Evolutionary conservation across 148 eudicot genomes (phyloP), one percentile per base, ranked within the genome.

Genomic region (Spergularia bocconei): DNA sequence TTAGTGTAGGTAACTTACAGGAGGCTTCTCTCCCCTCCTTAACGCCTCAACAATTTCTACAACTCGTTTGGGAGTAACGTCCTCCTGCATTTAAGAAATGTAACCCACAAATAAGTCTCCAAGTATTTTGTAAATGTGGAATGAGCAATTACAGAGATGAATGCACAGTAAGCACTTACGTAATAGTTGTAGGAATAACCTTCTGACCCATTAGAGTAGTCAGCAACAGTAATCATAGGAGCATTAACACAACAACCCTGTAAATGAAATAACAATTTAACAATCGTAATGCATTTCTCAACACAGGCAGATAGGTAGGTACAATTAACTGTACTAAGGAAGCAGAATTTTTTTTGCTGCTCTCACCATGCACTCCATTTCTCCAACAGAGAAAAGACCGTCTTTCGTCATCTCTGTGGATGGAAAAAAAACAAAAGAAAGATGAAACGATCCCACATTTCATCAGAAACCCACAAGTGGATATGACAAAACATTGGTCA

Each of bases 161-260:
- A 67, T 51, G 63, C 60, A 33, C 47, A 4, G 36, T 16, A 20
- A 58, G 58, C 58, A 81, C 96, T 83, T 72, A 96, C 98, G 75
- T 64, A 91, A 77, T 96, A 96, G 79, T 96, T 88, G 75, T 96
- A 96, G 72, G 90, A 87, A 74, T 92, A 96, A 72, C 93, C 95
- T 84, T 89, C 94, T 72, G 98, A 96, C 58, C 98, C 99, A 72
- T 81, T 88, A 60, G 99, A 92, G 83, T 96, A 96, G 79, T 96
- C 99, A 65, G 98, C 99, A 60, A 96, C 89, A 0, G 99, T 88
- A 51, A 96, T 92, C 99, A 96, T 96, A 20, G 99, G 99, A 75
- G 99, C 98, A 89, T 96, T 96, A 73, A 96, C 99, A 77, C 99
- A 96, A 68, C 91, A 92, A 62, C 99, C 99, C 99, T 96, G 88